phyloP scores from a whole-genome alignment of 1,284 basidiomycete genomes.

The Sporisorium reilianum region DNA sequence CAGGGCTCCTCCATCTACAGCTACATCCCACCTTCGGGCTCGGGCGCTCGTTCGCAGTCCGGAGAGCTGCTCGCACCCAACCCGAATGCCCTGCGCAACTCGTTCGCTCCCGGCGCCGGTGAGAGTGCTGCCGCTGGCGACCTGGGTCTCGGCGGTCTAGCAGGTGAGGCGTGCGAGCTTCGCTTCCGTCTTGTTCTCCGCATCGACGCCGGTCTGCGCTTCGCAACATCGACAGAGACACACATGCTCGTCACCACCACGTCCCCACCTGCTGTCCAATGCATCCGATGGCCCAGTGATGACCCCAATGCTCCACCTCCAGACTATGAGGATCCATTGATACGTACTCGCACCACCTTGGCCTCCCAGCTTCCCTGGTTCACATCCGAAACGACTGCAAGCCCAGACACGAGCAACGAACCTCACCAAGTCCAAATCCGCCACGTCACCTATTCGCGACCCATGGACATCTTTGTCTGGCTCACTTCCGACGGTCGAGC shows the following conservation, averaged over 20 bases:
- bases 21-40: slow-evolving; percentile 54
- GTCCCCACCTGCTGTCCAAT: slow-evolving; percentile 62
- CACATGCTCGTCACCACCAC: slow-evolving; percentile 63
- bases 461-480: slow-evolving; percentile 65
- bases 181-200: slow-evolving; percentile 59
- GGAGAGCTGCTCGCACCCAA: slow-evolving; percentile 54
- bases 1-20: slow-evolving; percentile 48
- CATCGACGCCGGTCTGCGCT: slow-evolving; percentile 63
- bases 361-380: slow-evolving; percentile 46
- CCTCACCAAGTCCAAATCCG: slow-evolving; percentile 23
- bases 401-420: neutral
- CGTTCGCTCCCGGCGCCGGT: slow-evolving; percentile 59
- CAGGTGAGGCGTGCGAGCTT: slow-evolving; percentile 50
- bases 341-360: slow-evolving; percentile 55
- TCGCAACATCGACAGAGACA: slow-evolving; percentile 45
- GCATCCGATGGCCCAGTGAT: slow-evolving; percentile 63
- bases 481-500: slow-evolving; percentile 60
- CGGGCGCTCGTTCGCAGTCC: slow-evolving; percentile 41
- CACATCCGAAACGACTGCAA: slow-evolving; percentile 3
- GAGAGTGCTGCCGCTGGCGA: slow-evolving; percentile 54
- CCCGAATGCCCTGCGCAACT: slow-evolving; percentile 39
- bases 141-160: slow-evolving; percentile 42
- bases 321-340: slow-evolving; percentile 27
- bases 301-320: slow-evolving; percentile 34
- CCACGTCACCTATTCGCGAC: slow-evolving; percentile 53